Evolutionary conservation across 148 eudicot genomes (phyloP).

Genomic region (Polygonum aviculare): DNA sequence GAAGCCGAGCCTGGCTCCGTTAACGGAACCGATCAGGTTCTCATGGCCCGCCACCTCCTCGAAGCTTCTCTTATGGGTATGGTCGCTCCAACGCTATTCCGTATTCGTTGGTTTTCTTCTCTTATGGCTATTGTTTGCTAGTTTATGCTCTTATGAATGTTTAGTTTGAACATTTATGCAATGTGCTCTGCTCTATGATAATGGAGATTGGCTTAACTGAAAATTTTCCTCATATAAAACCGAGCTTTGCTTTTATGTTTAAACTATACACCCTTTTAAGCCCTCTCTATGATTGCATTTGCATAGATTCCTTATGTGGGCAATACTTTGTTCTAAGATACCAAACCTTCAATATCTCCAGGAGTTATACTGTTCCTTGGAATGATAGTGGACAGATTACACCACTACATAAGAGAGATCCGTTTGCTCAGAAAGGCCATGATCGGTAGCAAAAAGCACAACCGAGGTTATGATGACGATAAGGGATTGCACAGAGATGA

Average conservation of each 20-base stretch:
- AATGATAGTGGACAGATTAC: constrained; percentile 34
- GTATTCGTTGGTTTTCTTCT: neutral
- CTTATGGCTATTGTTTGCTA: neutral
- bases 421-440: constrained; percentile 26
- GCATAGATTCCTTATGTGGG: neutral
- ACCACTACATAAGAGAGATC: constrained; percentile 45
- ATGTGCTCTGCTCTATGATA: too few species aligned
- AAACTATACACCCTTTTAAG: too few species aligned
- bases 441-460: constrained; percentile 32
- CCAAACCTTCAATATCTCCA: constrained; percentile 11
- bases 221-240: neutral
- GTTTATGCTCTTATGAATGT: neutral
- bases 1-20: constrained; percentile 19
- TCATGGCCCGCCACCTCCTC: constrained; percentile 24
- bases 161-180: neutral
- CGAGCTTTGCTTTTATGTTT: neutral
- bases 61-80: constrained; percentile 35
- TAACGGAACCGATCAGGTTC: constrained; percentile 27
- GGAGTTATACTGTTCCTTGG: constrained; percentile 39
- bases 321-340: neutral
- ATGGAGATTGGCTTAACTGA: neutral
- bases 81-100: neutral
- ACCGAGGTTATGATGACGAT: constrained; percentile 21
- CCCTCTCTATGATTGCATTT: neutral
- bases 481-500: constrained; percentile 16